Evolutionary conservation across 257 asterid species (phyloP), one percentile per base, ranked within the genome.

Genomic region (Fraxinus americana): DNA sequence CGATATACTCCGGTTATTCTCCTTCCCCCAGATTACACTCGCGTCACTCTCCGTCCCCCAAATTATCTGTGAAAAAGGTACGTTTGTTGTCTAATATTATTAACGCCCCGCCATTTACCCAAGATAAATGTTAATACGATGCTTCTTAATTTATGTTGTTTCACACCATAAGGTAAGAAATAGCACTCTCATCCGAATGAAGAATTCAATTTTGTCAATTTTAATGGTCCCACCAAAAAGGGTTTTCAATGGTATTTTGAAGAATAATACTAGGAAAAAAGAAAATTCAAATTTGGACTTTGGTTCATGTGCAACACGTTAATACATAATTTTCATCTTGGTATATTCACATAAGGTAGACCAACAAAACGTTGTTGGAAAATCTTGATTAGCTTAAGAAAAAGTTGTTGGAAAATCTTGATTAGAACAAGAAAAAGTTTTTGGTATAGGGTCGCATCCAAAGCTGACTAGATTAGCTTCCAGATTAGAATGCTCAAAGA

Each of bases 41-140:
- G 75, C 77, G 81, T 5, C 77, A 86, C 13, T 76, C 91, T 43
- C 86, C 91, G 29, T 77, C 86, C 67, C 87, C 88, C 1, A 82
- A 88, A 89, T 48, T 75, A 75, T 72, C 89, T 1, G 48, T 77
- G 57, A 90, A 83, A 82, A 95, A 90, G 99, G 98, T 93, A 83
- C 57, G 91, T 77, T 73, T 77, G 13, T 52, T 35, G 35, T 21
- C 75, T 11, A 61, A 25, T 9, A 16, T 69, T 27, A 11, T 54
- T 54, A 54, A 54, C 23, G 1, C n/a, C 5, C 7, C 77, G 14
- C 48, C 59, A 16, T 70, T 23, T 11, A 45, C 39, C 39, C 9
- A 36, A 0, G 10, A 6, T 1, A 7, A 1, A 6, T 36, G 7
- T 36, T 10, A 36, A 7, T 36, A 7, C 41, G 41, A 36, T 36